Percentiles rank a stretch among this genome's conserved stretches.
These are phyloP conservation scores for Yamadazyma triangularis DNA, from an alignment of 1,139 yeast genomes.

Conservation along the genomic window DNA sequence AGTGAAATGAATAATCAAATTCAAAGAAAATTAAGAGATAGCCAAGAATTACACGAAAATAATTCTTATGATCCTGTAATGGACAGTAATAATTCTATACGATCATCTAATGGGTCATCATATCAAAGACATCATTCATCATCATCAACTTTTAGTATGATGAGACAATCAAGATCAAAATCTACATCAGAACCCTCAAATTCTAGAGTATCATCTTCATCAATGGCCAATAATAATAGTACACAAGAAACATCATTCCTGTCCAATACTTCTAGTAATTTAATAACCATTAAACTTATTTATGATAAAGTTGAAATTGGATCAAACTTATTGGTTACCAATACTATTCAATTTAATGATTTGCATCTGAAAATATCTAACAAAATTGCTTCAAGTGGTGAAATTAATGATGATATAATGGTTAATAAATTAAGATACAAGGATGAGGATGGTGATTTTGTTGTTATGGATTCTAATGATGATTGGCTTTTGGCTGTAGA, in stretches of 20 bases:
- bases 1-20: constrained; percentile 40
- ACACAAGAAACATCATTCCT: constrained; percentile 17
- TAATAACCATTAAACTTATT: constrained; percentile 40
- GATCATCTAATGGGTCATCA: constrained; percentile 28
- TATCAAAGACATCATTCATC: constrained; percentile 42
- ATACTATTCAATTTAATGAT: constrained; percentile 41
- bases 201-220: constrained; percentile 14
- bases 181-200: constrained; percentile 18
- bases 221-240: constrained; percentile 10
- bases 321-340: constrained; percentile 36
- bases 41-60: constrained; percentile 28
- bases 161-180: constrained; percentile 31
- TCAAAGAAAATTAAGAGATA: constrained; percentile 35
- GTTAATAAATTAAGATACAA: constrained; percentile 65
- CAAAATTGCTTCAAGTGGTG: constrained; percentile 28
- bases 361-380: constrained; percentile 39
- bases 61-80: constrained; percentile 15
- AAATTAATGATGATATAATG: constrained; percentile 29
- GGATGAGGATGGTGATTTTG: constrained; percentile 96
- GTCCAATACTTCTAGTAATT: constrained; percentile 11
- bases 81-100: constrained; percentile 15
- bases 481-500: constrained; percentile 59
- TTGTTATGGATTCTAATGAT: constrained; percentile 80
- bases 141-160: constrained; percentile 44
- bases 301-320: constrained; percentile 40